phyloP scores from a whole-genome alignment of 2,329 filamentous ascomycete genomes.

The Epichloe sp. region DNA sequence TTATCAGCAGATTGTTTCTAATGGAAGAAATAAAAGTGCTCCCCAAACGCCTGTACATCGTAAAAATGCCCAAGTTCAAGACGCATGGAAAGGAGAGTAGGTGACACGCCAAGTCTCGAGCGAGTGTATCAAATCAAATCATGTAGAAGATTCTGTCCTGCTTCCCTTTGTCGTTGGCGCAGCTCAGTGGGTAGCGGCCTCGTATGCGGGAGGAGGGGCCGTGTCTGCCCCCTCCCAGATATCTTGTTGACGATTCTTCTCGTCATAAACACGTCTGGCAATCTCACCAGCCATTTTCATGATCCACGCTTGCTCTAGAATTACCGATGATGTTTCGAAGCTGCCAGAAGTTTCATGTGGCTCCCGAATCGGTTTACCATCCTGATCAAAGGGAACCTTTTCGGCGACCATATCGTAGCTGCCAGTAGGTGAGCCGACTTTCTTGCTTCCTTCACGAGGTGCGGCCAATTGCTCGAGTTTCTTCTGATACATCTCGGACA shows the following conservation, averaged over 20 bases:
- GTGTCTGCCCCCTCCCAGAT: slow-evolving; percentile 40
- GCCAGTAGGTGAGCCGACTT: slow-evolving; percentile 4
- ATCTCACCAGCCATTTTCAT: slow-evolving; percentile 92
- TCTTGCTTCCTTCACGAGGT: slow-evolving; percentile 10
- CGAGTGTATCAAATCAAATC: background rate
- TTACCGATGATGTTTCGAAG: slow-evolving; percentile 42
- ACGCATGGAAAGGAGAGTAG: slow-evolving; percentile 5
- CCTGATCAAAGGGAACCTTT: slow-evolving; percentile 16
- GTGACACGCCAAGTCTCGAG: background rate
- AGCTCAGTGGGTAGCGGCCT: slow-evolving; percentile 25
- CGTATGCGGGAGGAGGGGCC: slow-evolving; percentile 48
- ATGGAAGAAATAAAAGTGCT: slow-evolving; percentile 2
- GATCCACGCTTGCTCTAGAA: slow-evolving; percentile 74
- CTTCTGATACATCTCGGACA: slow-evolving; percentile 13
- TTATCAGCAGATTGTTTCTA: background rate
- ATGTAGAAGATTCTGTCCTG: background rate
- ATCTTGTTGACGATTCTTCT: slow-evolving; percentile 45
- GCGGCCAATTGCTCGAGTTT: slow-evolving; percentile 14
- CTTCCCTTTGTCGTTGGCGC: background rate
- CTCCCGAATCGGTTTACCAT: slow-evolving; percentile 18
- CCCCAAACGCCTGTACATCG: background rate
- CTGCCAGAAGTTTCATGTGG: slow-evolving; percentile 13
- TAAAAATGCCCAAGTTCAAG: slow-evolving; percentile 4
- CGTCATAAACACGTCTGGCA: slow-evolving; percentile 72
- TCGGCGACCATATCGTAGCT: slow-evolving; percentile 6